Percentiles rank a stretch among this genome's conserved stretches.
These are phyloP conservation scores for Dalbergia oliveri DNA, from an alignment of 306 rosid genomes.

Conservation along the genomic window DNA sequence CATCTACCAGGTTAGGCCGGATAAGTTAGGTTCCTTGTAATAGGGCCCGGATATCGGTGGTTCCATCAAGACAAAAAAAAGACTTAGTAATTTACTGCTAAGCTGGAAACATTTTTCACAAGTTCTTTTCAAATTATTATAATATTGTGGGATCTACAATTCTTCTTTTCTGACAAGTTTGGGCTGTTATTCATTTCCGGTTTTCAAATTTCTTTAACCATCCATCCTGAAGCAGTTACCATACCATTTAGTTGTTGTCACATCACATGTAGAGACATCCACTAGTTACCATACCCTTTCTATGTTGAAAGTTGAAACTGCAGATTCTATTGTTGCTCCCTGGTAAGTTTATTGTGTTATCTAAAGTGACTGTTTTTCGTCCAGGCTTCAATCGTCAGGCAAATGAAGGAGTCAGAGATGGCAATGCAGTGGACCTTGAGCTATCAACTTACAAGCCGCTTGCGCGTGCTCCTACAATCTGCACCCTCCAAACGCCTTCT, in stretches of 20 bases:
- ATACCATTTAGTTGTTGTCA: not conserved
- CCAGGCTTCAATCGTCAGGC: conserved; percentile 86
- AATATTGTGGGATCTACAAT: not conserved
- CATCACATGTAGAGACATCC: conserved; percentile 20
- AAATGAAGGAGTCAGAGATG: conserved; percentile 95
- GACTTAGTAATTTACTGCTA: not conserved
- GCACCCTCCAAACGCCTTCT: conserved; percentile 76
- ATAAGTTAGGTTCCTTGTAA: too few relatives aligned
- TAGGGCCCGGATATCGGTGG: too few relatives aligned
- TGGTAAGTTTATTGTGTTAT: not conserved
- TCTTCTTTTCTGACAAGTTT: too few relatives aligned
- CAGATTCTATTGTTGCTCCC: not conserved
- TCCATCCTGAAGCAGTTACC: not conserved
- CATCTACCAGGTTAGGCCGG: too few relatives aligned
- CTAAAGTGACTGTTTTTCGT: conserved; percentile 27
- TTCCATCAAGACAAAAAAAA: too few relatives aligned
- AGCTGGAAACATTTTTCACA: not conserved
- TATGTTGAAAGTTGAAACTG: not conserved
- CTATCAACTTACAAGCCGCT: conserved; percentile 84
- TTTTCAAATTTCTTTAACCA: not conserved
- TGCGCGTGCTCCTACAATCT: conserved; percentile 80
- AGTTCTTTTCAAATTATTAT: not conserved
- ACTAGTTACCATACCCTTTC: not conserved
- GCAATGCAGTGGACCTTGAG: conserved; percentile 89
- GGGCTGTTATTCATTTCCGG: not conserved